Conservation (phyloP, 352 stramenopile genomes). For the Globisporangium nunn region DNA sequence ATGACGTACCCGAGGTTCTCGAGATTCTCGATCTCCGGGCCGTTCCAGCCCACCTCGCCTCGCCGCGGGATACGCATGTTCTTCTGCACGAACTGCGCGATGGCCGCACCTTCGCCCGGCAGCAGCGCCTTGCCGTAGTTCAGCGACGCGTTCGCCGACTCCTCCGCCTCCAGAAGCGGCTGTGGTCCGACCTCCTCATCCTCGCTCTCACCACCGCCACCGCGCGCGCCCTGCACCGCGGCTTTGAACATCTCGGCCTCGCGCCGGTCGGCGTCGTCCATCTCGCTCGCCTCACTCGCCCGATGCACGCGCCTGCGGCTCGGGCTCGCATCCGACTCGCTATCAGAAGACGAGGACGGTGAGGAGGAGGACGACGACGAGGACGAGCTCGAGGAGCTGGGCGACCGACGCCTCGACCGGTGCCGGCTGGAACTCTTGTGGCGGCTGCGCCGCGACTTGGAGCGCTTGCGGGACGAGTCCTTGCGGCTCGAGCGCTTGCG, state of each 20-base stretch:
- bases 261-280: conserved; percentile 50
- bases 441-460: conserved; percentile 21
- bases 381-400: conserved; percentile 7
- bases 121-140: conserved; percentile 92
- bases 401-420: conserved; percentile 7
- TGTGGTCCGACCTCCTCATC: conserved; percentile 87
- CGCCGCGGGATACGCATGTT: conserved; percentile 98
- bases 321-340: conserved; percentile 13
- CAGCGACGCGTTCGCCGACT: conserved; percentile 38
- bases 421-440: conserved; percentile 11
- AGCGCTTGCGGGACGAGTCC: conserved; percentile 14
- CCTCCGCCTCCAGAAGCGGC: conserved; percentile 40
- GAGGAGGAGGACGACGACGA: conserved; percentile 1
- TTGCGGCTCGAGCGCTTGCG: conserved; percentile 17
- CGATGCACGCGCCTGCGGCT: conserved; percentile 17
- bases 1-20: conserved; percentile 96
- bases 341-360: conserved; percentile 5
- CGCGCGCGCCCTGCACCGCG: conserved; percentile 62
- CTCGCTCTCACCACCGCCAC: conserved; percentile 60
- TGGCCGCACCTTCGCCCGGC: conserved; percentile 91
- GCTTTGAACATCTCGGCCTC: conserved; percentile 88
- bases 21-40: conserved; percentile 94
- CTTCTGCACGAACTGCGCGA: conserved; percentile 98
- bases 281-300: conserved; percentile 16
- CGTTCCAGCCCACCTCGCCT: conserved; percentile 96